Base-by-base conservation (phyloP, 2,329 filamentous ascomycete species). In the Fusarium subglutinans region DNA sequence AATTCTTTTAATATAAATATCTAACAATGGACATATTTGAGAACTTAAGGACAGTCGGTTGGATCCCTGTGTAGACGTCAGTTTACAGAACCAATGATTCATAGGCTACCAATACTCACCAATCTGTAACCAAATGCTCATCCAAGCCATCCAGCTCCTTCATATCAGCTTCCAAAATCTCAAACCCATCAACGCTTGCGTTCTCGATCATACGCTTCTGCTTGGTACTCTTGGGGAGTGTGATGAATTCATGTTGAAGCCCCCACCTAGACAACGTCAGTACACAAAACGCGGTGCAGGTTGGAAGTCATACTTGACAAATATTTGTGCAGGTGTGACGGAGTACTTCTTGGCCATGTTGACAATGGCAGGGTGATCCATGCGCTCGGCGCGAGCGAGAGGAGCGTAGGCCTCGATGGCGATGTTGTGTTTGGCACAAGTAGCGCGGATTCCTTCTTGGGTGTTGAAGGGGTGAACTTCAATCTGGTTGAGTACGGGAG, bases 381-480 rank as follows among this genome's bases (percentile, higher is more conserved):
- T 92, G 24, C 92, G 87, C 82, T 92, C 85, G 2, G 89, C 93
- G 57, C 92, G 87, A 7, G 90, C 93, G 6, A 96, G 87, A 11
- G 94, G 94, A 12, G 93, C 93, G 74, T 96, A 97, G 0, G 94
- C 94, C 82, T 96, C 90, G 4, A 96, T 87, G 1, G 91, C 83
- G 65, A 96, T 95, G 43, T 85, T 84, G 72, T 95, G 85, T 69
- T 89, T 83, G 64, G 89, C 86, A 78, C 94, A 94, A 75, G 90
- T 91, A 18, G 87, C 86, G 2, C 90, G 88, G 71, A 96, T 94
- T 43, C 87, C 86, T 0, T 85, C 86, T 59, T 92, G 89, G 4
- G 92, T 94, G 80, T 95, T 94, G 87, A 96, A 96, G 0, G 93
- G 93, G 70, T 96, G 93, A 4, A 95, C 88, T 80, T 96, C 92